phyloP scores from a whole-genome alignment of 148 eudicot species.

The Chenopodium berlandieri region DNA sequence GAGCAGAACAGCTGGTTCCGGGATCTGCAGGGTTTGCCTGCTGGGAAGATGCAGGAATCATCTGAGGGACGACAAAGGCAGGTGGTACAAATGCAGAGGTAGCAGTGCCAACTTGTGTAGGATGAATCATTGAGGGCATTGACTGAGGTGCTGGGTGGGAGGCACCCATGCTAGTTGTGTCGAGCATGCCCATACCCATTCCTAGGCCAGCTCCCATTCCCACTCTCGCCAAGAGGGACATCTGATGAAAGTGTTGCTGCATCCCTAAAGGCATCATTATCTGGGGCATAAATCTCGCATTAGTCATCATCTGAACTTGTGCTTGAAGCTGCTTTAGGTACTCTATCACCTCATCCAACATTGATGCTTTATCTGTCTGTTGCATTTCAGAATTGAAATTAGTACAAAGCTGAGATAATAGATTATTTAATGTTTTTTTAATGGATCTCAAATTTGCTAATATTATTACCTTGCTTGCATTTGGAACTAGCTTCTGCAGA shows the following conservation, averaged over 20 bases:
- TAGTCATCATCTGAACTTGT: slow-evolving; percentile 70
- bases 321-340: slow-evolving; percentile 84
- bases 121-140: slow-evolving; percentile 32
- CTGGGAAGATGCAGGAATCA: slow-evolving; percentile 28
- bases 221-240: slow-evolving; percentile 70
- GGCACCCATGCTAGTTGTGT: slow-evolving; percentile 29
- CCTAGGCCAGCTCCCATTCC: slow-evolving; percentile 64
- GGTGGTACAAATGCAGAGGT: slow-evolving; percentile 43
- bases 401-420: background rate
- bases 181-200: slow-evolving; percentile 62
- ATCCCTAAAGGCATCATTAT: slow-evolving; percentile 67
- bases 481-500: slow-evolving; percentile 80
- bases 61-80: slow-evolving; percentile 46
- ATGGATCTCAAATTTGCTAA: background rate
- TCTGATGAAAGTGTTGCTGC: slow-evolving; percentile 75
- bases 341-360: slow-evolving; percentile 89
- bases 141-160: slow-evolving; percentile 31
- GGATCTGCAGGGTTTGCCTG: slow-evolving; percentile 35
- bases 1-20: slow-evolving; percentile 29
- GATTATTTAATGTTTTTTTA: background rate
- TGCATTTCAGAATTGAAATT: background rate
- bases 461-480: slow-evolving; percentile 73
- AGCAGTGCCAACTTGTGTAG: slow-evolving; percentile 25
- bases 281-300: slow-evolving; percentile 54
- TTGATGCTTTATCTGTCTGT: slow-evolving; percentile 94